Evolutionary conservation across 2,329 filamentous ascomycete species (phyloP).

Genomic region (Aspergillus aculeatus): DNA sequence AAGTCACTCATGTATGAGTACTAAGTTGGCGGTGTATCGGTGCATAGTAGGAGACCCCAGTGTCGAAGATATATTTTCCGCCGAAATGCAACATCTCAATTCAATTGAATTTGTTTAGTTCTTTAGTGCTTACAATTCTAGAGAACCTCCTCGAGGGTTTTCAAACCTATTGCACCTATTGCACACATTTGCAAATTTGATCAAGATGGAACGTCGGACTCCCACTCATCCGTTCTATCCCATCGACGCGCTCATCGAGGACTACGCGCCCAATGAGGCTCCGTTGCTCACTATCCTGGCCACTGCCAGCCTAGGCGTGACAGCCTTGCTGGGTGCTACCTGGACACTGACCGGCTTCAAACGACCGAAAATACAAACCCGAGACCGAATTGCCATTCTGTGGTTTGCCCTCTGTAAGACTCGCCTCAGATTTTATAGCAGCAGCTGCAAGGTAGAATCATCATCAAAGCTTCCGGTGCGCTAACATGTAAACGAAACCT

Average conservation of each 20-base stretch:
- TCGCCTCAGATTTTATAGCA: not conserved
- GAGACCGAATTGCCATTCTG: constrained; percentile 61
- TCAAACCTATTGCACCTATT: not conserved
- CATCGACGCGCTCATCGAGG: constrained; percentile 58
- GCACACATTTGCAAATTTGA: not conserved
- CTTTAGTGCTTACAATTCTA: no score
- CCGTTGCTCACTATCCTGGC: constrained; percentile 58
- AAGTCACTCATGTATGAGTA: no score
- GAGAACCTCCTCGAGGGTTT: not conserved
- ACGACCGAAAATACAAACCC: constrained; percentile 52
- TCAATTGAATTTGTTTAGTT: no score
- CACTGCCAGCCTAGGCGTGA: constrained; percentile 59
- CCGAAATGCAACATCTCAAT: not conserved
- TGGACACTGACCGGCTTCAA: constrained; percentile 53
- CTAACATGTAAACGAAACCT: constrained; percentile 3
- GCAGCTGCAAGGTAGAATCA: not conserved
- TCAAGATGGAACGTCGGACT: constrained; percentile 6
- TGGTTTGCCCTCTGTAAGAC: constrained; percentile 72
- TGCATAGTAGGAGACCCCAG: no score
- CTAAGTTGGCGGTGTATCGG: no score
- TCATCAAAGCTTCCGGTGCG: not conserved
- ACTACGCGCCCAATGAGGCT: constrained; percentile 66
- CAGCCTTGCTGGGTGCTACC: constrained; percentile 58
- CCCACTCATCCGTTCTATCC: constrained; percentile 69
- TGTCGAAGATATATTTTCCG: not conserved